Conservation (phyloP, 1,284 basidiomycete species). For the Ustilago xerochloae region DNA sequence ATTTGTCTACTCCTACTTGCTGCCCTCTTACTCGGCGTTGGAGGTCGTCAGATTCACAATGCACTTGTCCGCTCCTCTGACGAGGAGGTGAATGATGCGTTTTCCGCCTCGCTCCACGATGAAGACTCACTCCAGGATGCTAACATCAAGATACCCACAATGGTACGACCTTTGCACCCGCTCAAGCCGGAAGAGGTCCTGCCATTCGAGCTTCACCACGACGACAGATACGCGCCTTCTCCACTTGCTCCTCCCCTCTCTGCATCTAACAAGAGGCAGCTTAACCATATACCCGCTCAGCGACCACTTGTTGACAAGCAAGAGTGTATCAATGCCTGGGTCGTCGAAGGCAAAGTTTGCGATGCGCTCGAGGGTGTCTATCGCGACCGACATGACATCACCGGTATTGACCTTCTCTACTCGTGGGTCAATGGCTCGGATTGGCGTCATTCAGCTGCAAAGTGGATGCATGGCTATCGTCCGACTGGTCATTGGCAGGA, state of each 20-base stretch:
- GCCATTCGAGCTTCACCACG: conserved; percentile 31
- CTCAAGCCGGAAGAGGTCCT: conserved; percentile 11
- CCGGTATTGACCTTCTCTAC: conserved; percentile 38
- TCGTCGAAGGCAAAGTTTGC: conserved; percentile 25
- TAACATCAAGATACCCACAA: conserved; percentile 14
- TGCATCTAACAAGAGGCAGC: conserved; percentile 21
- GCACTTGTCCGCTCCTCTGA: background rate
- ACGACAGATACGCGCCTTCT: background rate
- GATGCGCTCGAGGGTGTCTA: conserved; percentile 20
- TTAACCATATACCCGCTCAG: conserved; percentile 27
- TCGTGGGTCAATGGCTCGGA: conserved; percentile 54
- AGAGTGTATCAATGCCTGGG: conserved; percentile 33
- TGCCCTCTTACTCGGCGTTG: conserved; percentile 24
- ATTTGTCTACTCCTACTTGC: conserved; percentile 21
- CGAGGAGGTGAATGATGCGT: background rate
- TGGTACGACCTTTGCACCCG: conserved; percentile 22
- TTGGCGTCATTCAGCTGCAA: conserved; percentile 32
- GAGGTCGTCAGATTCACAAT: conserved; percentile 2
- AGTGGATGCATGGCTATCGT: conserved; percentile 42
- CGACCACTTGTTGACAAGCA: conserved; percentile 13
- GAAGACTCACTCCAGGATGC: conserved; percentile 36
- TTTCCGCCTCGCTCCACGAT: conserved; percentile 22
- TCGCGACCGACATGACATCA: conserved; percentile 13
- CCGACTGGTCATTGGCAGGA: conserved; percentile 36
- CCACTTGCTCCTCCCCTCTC: conserved; percentile 8